Conservation (phyloP, 2,329 filamentous ascomycete genomes). For the Monascus ruber region DNA sequence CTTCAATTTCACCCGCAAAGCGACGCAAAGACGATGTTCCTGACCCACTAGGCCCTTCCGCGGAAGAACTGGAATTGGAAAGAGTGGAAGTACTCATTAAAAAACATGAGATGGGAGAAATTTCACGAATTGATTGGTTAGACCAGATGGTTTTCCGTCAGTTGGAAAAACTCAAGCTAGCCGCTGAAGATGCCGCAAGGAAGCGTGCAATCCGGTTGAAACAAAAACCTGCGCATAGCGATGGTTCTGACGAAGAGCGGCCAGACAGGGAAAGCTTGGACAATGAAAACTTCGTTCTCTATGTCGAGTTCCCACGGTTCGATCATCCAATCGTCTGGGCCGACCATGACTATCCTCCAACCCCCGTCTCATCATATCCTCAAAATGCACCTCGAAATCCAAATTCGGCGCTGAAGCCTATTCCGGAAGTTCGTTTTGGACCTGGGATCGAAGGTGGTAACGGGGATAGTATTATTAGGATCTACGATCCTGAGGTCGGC, state of each 20-base stretch:
- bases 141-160: conserved; percentile 88
- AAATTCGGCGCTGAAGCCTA: conserved; percentile 62
- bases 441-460: conserved; percentile 69
- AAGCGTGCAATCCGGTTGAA: conserved; percentile 38
- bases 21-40: conserved; percentile 40
- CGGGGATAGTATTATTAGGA: conserved; percentile 54
- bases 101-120: conserved; percentile 96
- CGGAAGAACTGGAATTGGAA: conserved; percentile 75
- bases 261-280: conserved; percentile 24
- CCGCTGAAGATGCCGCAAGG: conserved; percentile 53
- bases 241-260: conserved; percentile 20
- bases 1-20: conserved; percentile 51
- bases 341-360: conserved; percentile 81
- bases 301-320: conserved; percentile 85
- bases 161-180: conserved; percentile 64
- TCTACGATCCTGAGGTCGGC: conserved; percentile 90
- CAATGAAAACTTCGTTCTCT: conserved; percentile 64
- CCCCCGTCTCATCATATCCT: conserved; percentile 66
- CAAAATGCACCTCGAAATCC: conserved; percentile 53
- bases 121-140: conserved; percentile 85
- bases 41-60: conserved; percentile 39
- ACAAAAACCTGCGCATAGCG: conserved; percentile 29
- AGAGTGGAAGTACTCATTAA: conserved; percentile 84
- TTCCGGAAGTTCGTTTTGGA: conserved; percentile 79
- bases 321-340: conserved; percentile 94